Evolutionary conservation across 768 basidiomycete species (phyloP), one percentile per base, ranked within the genome.

Genomic region (Lanmaoa pseudosensibilis): DNA sequence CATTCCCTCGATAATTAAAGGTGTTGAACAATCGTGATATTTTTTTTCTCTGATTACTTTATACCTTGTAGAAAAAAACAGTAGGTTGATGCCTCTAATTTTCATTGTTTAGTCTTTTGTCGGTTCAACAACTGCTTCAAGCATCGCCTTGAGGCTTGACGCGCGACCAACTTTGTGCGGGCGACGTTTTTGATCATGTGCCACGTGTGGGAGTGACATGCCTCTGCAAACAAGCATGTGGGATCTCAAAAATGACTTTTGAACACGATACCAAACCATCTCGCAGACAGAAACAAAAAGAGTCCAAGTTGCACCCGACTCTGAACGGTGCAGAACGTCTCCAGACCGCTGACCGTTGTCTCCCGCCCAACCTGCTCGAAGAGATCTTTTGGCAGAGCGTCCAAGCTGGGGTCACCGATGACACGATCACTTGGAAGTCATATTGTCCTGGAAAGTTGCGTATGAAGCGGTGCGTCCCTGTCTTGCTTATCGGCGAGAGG

Each of bases 341-440:
- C 64, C 98, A 99, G 79, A 86, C 86, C 32, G 81, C 97, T 61
- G 87, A 98, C 18, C 85, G 96, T 41, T 77, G 92, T 38, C 78
- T 98, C 5, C 96, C 96, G 0, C 90, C 95, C 13, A 93, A 94
- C 65, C 78, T 99, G 3, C 96, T 96, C 5, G 94, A 94, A 64
- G 85, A 85, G 2, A 74, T 97, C 51, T 98, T 99, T 74, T 99
- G 96, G 96, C 84, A 88, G 65, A 92, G 90, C 58, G 92, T 94
- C 4, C 78, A 85, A 50, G 68, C 78, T 2, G 98, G 95, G 94
- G 88, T 94, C 16, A 79, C 83, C 1, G 86, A 90, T 18, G 86
- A 92, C 36, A 83, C 86, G 0, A 74, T 81, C 9, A 65, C 73
- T 12, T 93, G 88, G 90, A 90, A 83, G 68, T 62, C 71, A 1